phyloP scores from a whole-genome alignment of 257 asterid species.

The Scutellaria baicalensis region DNA sequence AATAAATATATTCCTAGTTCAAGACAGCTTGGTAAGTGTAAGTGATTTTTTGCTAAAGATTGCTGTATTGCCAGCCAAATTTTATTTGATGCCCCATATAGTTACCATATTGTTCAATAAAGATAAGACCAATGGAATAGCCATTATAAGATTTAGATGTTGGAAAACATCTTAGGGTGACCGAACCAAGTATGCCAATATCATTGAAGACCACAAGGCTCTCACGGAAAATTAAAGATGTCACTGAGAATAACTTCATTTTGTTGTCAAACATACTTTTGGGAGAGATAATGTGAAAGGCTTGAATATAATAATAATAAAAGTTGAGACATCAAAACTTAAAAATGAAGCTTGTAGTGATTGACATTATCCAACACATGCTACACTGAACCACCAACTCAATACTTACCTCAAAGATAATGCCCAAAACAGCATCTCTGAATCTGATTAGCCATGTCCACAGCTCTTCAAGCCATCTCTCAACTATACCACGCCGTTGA shows the following conservation, averaged over 20 bases:
- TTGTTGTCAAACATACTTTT: neutral
- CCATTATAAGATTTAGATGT: neutral
- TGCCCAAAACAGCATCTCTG: conserved; percentile 50
- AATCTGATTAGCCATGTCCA: conserved; percentile 83
- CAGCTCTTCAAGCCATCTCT: conserved; percentile 91
- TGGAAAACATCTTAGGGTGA: neutral
- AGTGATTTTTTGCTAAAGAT: neutral
- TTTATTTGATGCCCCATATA: neutral
- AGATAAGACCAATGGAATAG: neutral
- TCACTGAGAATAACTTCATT: neutral
- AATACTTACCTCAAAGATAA: conserved; percentile 64
- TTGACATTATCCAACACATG: neutral
- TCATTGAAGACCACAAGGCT: neutral
- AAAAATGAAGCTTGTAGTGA: neutral
- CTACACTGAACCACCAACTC: conserved; percentile 12
- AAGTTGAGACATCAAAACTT: neutral
- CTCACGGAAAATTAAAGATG: neutral
- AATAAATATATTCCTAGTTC: neutral
- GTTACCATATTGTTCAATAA: neutral
- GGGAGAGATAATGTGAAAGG: neutral
- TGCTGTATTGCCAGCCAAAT: neutral
- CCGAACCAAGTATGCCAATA: neutral
- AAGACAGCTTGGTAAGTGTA: neutral
- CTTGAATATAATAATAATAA: neutral
- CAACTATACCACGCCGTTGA: conserved; percentile 77